Percentiles rank a stretch among this genome's conserved stretches.
phyloP scores from a whole-genome alignment of 345 rosid genomes.

The Camelina sativa region DNA sequence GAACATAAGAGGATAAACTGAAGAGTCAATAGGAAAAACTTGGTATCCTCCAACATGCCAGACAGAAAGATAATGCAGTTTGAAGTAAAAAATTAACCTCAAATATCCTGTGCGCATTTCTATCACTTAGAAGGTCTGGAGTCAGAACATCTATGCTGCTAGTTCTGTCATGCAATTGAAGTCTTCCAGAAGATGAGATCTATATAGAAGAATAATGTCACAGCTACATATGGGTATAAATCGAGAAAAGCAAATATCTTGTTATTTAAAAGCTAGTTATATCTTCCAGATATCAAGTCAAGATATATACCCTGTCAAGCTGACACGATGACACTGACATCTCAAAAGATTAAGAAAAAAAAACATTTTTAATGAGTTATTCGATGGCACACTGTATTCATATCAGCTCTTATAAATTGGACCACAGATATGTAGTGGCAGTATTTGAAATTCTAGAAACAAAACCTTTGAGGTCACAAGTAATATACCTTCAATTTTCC shows the following conservation, averaged over 20 bases:
- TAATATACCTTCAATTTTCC: constrained; percentile 74
- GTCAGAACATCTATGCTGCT: constrained; percentile 70
- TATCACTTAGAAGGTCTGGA: constrained; percentile 67
- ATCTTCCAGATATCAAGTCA: constrained; percentile 21
- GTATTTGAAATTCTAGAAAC: not conserved
- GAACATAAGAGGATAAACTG: constrained; percentile 22
- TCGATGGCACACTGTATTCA: constrained; percentile 17
- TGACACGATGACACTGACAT: constrained; percentile 18
- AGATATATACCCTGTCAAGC: constrained; percentile 10
- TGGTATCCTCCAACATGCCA: constrained; percentile 21
- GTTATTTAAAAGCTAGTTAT: constrained; percentile 25
- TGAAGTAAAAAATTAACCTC: constrained; percentile 56
- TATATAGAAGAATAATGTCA: constrained; percentile 31
- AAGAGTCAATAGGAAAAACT: not conserved
- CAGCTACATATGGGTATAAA: constrained; percentile 21
- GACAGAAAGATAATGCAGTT: constrained; percentile 31
- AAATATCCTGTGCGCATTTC: constrained; percentile 53
- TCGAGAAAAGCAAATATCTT: constrained; percentile 8
- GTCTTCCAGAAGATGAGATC: constrained; percentile 74
- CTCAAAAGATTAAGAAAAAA: constrained; percentile 2
- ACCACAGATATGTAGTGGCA: constrained; percentile 22
- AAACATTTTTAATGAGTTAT: not conserved
- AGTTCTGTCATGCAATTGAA: constrained; percentile 75
- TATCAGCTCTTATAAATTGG: constrained; percentile 5
- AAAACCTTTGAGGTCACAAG: constrained; percentile 17